Percentiles rank a stretch among this genome's conserved stretches.
Evolutionary conservation across 2,329 filamentous ascomycete genomes (phyloP).

Genomic region (Fusarium sp.): DNA sequence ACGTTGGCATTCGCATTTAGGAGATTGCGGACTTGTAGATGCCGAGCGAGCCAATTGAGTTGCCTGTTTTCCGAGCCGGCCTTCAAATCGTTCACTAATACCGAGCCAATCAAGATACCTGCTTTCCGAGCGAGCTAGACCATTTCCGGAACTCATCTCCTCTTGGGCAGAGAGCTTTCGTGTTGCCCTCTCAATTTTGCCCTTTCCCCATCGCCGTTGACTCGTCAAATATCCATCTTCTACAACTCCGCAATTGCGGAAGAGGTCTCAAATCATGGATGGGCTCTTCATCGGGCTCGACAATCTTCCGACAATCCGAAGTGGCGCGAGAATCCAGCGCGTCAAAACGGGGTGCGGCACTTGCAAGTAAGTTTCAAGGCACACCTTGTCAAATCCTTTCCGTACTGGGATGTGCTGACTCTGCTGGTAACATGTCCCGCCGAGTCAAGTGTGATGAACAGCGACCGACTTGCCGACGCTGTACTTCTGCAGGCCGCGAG

Average conservation of each 20-base stretch:
- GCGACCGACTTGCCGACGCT: slow-evolving; percentile 1
- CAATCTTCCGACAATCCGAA: neutral
- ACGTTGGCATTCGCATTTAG: too few relatives aligned
- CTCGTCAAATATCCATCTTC: neutral
- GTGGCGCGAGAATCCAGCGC: neutral
- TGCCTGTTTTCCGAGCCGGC: neutral
- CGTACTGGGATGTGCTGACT: neutral
- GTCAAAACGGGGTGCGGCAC: slow-evolving; percentile 9
- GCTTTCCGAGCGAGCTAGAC: neutral
- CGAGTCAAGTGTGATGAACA: slow-evolving; percentile 7
- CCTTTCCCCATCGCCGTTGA: neutral
- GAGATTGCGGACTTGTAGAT: neutral
- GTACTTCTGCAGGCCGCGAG: neutral
- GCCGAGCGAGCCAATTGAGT: neutral
- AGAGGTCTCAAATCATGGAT: neutral
- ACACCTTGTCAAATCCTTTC: neutral
- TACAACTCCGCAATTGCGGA: neutral
- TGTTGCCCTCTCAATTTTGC: too few relatives aligned
- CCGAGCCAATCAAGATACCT: too few relatives aligned
- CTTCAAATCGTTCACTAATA: too few relatives aligned
- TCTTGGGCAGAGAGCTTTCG: too few relatives aligned
- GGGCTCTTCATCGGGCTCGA: neutral
- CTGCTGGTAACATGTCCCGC: neutral
- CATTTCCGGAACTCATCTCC: neutral
- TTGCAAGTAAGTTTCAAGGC: neutral